Evolutionary conservation across 768 basidiomycete genomes (phyloP), one percentile per base, ranked within the genome.

Genomic region (Royoungia palumana): DNA sequence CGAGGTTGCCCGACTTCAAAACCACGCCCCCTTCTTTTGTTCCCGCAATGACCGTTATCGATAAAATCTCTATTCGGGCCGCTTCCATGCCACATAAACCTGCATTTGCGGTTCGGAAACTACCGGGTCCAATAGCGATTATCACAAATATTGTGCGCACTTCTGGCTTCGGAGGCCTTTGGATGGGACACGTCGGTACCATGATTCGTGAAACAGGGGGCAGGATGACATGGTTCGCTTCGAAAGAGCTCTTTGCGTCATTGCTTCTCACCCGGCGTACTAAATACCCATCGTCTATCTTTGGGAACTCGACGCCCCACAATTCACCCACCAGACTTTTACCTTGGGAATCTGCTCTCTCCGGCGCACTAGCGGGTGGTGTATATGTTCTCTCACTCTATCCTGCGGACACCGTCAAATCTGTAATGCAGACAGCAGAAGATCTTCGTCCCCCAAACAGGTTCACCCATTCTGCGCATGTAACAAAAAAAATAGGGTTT

Each of bases 331-430:
- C 36, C 16, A 30, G 46, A 36, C 72, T 72, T 38, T 47, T 53
- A 13, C 74, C 83, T 16, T 87, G 82, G 80, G 87, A 94, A 70
- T 83, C 87, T 11, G 89, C 89, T 25, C 48, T 86, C 2, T 79
- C 87, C 0, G 93, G 91, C 14, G 89, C 90, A 19, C 72, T 79
- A 47, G 88, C 90, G 4, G 93, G 92, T 4, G 83, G 83, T 2
- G 73, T 79, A 44, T 93, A 87, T 73, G 89, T 87, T 55, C 70
- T 93, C 51, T 80, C 82, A 21, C 73, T 94, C 32, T 96, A 93
- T 75, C 93, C 94, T 1, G 91, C 89, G 5, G 93, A 95, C 69
- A 86, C 85, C 24, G 81, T 95, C 58, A 94, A 95, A 72, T 89
- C 85, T 50, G 82, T 87, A 38, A 88, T 94, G 64, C 93, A 95